Conservation (phyloP, 2,329 filamentous ascomycete species). For the Calonectria pseudoreteaudii region DNA sequence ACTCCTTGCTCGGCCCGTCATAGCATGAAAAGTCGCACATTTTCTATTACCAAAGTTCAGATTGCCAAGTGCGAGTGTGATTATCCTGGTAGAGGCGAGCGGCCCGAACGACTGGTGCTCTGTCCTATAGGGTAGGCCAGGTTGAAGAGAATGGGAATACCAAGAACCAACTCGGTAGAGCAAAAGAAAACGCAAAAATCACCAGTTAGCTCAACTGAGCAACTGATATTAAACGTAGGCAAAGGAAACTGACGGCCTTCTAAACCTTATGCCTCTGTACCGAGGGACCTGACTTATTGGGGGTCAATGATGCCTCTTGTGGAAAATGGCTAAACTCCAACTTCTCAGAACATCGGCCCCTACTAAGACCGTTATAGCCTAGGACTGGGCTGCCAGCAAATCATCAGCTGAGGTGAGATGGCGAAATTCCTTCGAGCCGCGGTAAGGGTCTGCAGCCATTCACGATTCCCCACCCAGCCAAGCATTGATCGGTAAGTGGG, state of each 20-base stretch:
- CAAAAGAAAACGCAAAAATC: too few relatives aligned
- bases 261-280: too few relatives aligned
- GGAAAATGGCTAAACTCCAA: background rate
- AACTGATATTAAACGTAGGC: too few relatives aligned
- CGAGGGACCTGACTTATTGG: background rate
- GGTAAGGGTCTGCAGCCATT: background rate
- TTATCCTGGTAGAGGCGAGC: background rate
- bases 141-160: too few relatives aligned
- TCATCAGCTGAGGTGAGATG: background rate
- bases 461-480: background rate
- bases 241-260: too few relatives aligned
- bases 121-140: too few relatives aligned
- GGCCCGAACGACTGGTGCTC: too few relatives aligned
- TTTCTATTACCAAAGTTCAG: background rate
- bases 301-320: background rate
- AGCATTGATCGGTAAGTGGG: slow-evolving; percentile 1
- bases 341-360: background rate
- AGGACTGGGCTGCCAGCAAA: background rate
- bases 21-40: slow-evolving; percentile 52
- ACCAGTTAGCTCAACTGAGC: too few relatives aligned
- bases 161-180: too few relatives aligned
- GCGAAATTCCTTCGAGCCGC: background rate
- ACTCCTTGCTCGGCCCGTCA: slow-evolving; percentile 55
- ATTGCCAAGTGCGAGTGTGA: background rate
- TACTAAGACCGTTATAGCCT: background rate